Percentiles rank a stretch among this genome's conserved stretches.
Conservation (phyloP, 768 basidiomycete genomes). For the Amanita rubescens region DNA sequence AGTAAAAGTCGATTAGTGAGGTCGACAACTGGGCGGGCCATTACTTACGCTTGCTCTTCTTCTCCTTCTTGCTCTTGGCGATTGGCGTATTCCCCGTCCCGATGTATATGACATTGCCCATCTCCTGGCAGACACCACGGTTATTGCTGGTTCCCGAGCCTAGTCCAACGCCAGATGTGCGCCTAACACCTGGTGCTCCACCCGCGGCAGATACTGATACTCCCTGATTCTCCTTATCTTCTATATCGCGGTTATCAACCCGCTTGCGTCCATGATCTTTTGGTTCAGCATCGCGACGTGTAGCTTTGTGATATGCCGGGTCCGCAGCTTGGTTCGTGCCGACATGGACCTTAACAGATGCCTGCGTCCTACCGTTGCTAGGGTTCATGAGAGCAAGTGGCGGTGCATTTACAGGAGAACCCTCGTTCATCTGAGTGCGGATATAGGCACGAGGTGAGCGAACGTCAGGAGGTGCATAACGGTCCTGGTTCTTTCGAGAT, state of each 20-base stretch:
- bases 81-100: constrained; percentile 17
- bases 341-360: neutral
- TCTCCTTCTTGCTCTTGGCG: constrained; percentile 35
- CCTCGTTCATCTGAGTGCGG: neutral
- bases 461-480: neutral
- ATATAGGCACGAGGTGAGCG: neutral
- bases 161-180: constrained; percentile 18
- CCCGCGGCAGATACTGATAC: constrained; percentile 26
- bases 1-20: constrained; percentile 7
- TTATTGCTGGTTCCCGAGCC: constrained; percentile 28
- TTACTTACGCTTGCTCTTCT: constrained; percentile 48
- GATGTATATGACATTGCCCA: constrained; percentile 40
- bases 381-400: neutral
- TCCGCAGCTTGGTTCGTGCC: neutral
- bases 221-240: constrained; percentile 39
- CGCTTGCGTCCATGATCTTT: neutral
- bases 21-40: neutral
- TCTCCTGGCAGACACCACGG: constrained; percentile 36
- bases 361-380: neutral
- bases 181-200: constrained; percentile 32
- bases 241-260: neutral
- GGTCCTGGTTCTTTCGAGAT: neutral
- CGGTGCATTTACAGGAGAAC: neutral
- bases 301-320: neutral
- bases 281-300: neutral